A percentile compares a stretch with the other conserved stretches of the same genome.
phyloP scores from a whole-genome alignment of 257 asterid genomes.

The Asclepias syriaca region DNA sequence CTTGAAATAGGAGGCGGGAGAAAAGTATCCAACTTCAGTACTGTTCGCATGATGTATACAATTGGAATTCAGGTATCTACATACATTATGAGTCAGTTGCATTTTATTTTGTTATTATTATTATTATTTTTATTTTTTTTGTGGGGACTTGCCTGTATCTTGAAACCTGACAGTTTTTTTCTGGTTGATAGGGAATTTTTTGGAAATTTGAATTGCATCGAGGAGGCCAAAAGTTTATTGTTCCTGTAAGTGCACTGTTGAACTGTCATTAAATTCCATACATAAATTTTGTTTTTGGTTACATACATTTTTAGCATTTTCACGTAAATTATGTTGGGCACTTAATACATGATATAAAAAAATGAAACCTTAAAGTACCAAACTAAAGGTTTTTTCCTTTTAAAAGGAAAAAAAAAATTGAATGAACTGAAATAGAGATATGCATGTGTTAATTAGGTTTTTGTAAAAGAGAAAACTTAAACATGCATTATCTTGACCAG shows the following conservation, averaged over 20 bases:
- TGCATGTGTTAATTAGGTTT: background rate
- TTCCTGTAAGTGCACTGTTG: conserved; percentile 76
- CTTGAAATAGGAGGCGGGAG: conserved; percentile 96
- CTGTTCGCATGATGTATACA: conserved; percentile 75
- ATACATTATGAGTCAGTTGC: no score
- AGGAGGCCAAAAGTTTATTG: conserved; percentile 79
- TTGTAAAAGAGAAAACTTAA: no score
- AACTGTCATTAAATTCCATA: background rate
- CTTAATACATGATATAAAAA: background rate
- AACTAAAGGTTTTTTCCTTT: no score
- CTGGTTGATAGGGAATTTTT: conserved; percentile 52
- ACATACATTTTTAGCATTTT: background rate
- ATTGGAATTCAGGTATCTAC: conserved; percentile 76
- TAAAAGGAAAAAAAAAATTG: no score
- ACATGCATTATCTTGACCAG: background rate
- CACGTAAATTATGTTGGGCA: background rate
- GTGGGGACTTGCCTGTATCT: background rate
- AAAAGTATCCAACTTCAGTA: conserved; percentile 79
- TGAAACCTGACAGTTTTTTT: conserved; percentile 7
- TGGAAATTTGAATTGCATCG: conserved; percentile 96
- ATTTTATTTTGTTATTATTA: background rate
- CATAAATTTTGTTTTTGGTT: background rate
- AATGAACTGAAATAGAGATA: background rate
- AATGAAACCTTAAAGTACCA: background rate
- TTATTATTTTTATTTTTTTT: background rate